phyloP scores from a whole-genome alignment of 169 alveolate species.

The Hammondia hammondi region DNA sequence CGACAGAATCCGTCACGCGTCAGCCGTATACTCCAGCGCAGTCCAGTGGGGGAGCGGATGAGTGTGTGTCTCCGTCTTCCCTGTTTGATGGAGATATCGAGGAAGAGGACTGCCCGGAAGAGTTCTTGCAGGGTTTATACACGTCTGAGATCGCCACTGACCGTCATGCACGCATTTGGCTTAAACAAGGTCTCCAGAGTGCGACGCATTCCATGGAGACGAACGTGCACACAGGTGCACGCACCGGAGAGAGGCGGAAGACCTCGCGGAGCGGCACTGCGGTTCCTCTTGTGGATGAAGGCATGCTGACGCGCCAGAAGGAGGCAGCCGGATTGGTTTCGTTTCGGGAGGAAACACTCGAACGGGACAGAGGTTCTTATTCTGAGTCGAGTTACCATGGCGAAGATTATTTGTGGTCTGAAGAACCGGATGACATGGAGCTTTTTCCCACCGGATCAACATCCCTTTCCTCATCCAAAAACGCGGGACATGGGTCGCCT shows the following conservation, averaged over 20 bases:
- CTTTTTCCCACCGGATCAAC: too few relatives aligned
- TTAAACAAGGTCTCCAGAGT: background rate
- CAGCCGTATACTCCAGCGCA: background rate
- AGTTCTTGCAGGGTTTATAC: background rate
- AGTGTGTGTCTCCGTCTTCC: background rate
- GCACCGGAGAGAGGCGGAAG: background rate
- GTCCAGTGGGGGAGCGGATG: background rate
- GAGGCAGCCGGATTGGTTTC: too few relatives aligned
- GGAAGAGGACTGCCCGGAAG: background rate
- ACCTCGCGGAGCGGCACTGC: background rate
- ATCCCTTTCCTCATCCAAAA: background rate
- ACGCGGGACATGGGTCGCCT: background rate
- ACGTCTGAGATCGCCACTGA: background rate
- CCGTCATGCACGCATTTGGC: conserved; percentile 11
- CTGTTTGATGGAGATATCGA: background rate
- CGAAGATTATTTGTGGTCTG: too few relatives aligned
- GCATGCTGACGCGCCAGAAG: too few relatives aligned
- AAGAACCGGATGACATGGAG: too few relatives aligned
- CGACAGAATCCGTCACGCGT: background rate
- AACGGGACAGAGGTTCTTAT: too few relatives aligned
- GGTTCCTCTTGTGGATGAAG: background rate
- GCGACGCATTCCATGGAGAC: background rate
- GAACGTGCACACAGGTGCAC: background rate
- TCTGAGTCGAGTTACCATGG: too few relatives aligned
- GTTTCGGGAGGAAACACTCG: too few relatives aligned